These are phyloP conservation scores for Dunaliella sp. DNA, from an alignment of 139 green algal genomes.

Conservation along the genomic window DNA sequence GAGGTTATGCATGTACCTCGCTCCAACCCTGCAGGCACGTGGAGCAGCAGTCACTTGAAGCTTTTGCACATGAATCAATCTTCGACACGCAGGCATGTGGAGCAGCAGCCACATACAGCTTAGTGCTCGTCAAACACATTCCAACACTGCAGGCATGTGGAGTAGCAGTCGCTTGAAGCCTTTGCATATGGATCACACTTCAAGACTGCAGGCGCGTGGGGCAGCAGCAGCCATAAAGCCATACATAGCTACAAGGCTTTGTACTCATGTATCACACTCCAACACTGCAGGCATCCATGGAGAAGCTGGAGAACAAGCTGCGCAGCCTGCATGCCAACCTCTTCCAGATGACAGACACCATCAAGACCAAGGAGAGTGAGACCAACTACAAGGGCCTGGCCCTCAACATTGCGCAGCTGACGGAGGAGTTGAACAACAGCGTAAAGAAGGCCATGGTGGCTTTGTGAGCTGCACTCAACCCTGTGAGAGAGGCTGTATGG, in stretches of 20 bases:
- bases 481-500: too few species aligned
- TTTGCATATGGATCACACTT: too few species aligned
- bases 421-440: constrained; percentile 37
- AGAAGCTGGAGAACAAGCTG: constrained; percentile 49
- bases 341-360: constrained; percentile 40
- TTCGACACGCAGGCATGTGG: neutral
- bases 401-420: constrained; percentile 24
- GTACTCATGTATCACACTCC: neutral
- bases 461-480: too few species aligned
- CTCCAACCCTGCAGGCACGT: neutral
- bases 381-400: constrained; percentile 44
- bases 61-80: too few species aligned
- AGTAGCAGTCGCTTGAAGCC: neutral
- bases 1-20: too few species aligned
- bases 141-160: neutral
- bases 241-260: neutral
- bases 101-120: too few species aligned
- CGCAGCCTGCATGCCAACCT: neutral
- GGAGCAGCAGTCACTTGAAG: neutral
- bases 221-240: neutral
- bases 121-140: too few species aligned
- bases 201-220: neutral
- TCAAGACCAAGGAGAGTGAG: constrained; percentile 43
- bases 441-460: constrained; percentile 27
- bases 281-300: constrained; percentile 37